Evolutionary conservation across 2,329 filamentous ascomycete genomes (phyloP).

Genomic region (Blastomyces parvus): DNA sequence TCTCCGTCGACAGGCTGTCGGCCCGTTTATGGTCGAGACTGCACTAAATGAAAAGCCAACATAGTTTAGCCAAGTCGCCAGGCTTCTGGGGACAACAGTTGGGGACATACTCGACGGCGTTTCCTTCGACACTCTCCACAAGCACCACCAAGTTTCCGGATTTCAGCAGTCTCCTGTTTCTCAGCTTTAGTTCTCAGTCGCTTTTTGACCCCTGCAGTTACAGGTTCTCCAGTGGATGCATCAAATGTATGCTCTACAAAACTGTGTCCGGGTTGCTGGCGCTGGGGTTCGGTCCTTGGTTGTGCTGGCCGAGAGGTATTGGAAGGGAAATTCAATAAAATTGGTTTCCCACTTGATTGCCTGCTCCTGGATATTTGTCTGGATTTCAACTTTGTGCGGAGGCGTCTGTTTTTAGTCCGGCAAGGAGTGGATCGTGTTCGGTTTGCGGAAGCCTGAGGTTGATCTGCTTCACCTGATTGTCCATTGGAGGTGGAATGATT

Average conservation of each 20-base stretch:
- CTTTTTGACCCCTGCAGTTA: background rate
- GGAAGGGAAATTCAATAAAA: too few species aligned
- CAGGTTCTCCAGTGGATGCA: background rate
- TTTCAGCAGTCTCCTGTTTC: background rate
- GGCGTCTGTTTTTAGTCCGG: background rate
- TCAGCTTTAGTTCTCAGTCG: background rate
- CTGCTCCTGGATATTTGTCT: too few species aligned
- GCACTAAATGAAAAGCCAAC: background rate
- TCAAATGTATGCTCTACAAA: background rate
- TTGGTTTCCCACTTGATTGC: too few species aligned
- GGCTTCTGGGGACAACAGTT: background rate
- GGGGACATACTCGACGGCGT: constrained; percentile 1
- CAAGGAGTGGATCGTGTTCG: background rate
- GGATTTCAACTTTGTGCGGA: too few species aligned
- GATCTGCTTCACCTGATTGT: too few species aligned
- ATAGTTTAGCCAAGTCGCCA: background rate
- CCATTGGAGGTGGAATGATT: background rate
- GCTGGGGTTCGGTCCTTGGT: background rate
- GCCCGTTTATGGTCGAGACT: background rate
- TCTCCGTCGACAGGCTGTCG: background rate
- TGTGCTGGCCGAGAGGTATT: too few species aligned
- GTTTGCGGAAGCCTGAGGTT: too few species aligned
- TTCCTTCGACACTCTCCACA: background rate
- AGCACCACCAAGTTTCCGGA: background rate
- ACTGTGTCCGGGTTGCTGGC: too few species aligned